phyloP scores from a whole-genome alignment of 495 filamentous ascomycete genomes.

The Niebla homalea region DNA sequence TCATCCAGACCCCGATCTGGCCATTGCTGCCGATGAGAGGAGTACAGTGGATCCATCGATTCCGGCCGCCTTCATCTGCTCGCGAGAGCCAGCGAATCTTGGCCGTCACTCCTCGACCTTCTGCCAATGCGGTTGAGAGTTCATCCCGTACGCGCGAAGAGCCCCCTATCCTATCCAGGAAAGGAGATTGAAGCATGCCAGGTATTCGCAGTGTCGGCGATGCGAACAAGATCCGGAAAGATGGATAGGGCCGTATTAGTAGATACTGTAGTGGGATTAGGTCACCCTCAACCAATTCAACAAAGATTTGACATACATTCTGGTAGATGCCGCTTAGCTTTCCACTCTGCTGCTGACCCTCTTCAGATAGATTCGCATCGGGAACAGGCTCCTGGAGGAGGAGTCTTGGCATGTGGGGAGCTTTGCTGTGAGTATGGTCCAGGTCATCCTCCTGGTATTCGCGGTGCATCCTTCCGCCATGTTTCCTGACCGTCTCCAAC shows the following conservation, averaged over 20 bases:
- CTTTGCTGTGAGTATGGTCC: slow-evolving; percentile 10
- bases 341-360: slow-evolving; percentile 10
- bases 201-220: slow-evolving; percentile 51
- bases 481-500: slow-evolving; percentile 40
- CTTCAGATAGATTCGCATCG: slow-evolving; percentile 2
- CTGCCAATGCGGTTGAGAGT: slow-evolving; percentile 41
- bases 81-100: slow-evolving; percentile 46
- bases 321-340: slow-evolving; percentile 32
- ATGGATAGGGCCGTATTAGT: slow-evolving; percentile 48
- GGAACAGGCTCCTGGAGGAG: slow-evolving; percentile 18
- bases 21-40: slow-evolving; percentile 45
- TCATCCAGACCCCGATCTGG: slow-evolving; percentile 50
- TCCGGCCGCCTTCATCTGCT: slow-evolving; percentile 33
- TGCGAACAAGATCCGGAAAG: slow-evolving; percentile 50
- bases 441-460: slow-evolving; percentile 31
- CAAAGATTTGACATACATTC: slow-evolving; percentile 22
- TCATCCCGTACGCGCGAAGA: slow-evolving; percentile 38
- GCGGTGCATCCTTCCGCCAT: slow-evolving; percentile 42
- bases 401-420: slow-evolving; percentile 17
- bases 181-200: slow-evolving; percentile 49
- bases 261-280: slow-evolving; percentile 35
- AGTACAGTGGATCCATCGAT: slow-evolving; percentile 50
- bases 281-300: neutral
- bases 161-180: slow-evolving; percentile 46
- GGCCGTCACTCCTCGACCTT: slow-evolving; percentile 51